Evolutionary conservation across 805 yeast species (phyloP).

Genomic region (Pichia manshurica): DNA sequence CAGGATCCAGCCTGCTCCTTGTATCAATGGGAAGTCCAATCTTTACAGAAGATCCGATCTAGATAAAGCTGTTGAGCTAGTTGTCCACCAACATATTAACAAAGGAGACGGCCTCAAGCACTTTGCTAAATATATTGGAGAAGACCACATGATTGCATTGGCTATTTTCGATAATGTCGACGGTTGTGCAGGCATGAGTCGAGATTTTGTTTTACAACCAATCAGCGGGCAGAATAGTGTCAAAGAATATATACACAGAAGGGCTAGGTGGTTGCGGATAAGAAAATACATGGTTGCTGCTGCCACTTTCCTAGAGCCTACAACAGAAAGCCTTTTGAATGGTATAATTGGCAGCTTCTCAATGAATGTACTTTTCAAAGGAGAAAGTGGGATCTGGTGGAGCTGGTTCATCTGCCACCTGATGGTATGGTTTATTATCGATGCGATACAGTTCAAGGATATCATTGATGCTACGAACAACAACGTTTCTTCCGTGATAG

Average conservation of each 20-base stretch:
- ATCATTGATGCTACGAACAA: slow-evolving; percentile 30
- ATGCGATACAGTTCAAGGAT: slow-evolving; percentile 50
- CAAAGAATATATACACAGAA: slow-evolving; percentile 56
- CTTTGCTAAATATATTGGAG: slow-evolving; percentile 81
- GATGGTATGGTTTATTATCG: slow-evolving; percentile 57
- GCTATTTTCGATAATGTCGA: slow-evolving; percentile 67
- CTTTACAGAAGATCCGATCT: slow-evolving; percentile 63
- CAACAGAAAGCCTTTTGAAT: slow-evolving; percentile 69
- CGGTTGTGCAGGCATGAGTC: slow-evolving; percentile 71
- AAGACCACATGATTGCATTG: slow-evolving; percentile 88
- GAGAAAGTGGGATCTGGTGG: slow-evolving; percentile 16
- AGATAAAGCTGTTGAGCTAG: slow-evolving; percentile 50
- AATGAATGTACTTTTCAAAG: slow-evolving; percentile 40
- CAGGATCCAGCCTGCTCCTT: slow-evolving; percentile 70
- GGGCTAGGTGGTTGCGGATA: slow-evolving; percentile 82
- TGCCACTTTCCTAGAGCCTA: slow-evolving; percentile 82
- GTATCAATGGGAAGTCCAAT: slow-evolving; percentile 88
- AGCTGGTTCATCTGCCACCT: slow-evolving; percentile 47
- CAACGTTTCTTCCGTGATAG: not conserved
- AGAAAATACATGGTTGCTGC: slow-evolving; percentile 81
- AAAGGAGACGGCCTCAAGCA: slow-evolving; percentile 52
- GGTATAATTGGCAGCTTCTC: slow-evolving; percentile 65
- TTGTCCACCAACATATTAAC: slow-evolving; percentile 27
- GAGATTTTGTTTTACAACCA: slow-evolving; percentile 79
- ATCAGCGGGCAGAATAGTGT: slow-evolving; percentile 36